Evolutionary conservation across 1,139 yeast genomes (phyloP), one percentile per base, ranked within the genome.

Genomic region (Candida tetrigidarum): DNA sequence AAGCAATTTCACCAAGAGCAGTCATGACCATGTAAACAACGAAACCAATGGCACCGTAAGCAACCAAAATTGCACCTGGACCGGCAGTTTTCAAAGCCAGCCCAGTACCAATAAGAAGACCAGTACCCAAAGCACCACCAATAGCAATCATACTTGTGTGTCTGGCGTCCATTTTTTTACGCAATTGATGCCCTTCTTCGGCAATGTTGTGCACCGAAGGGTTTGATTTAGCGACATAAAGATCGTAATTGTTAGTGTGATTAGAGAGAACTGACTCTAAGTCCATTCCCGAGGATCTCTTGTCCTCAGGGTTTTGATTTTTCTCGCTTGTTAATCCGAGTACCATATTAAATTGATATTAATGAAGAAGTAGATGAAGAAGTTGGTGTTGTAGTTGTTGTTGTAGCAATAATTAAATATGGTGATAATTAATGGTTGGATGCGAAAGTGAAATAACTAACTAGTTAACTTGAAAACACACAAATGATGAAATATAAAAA

Each of bases 81-180:
- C 93, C 93, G 5, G 86, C 88, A 5, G 72, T 62, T 27, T 74
- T 70, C 50, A 86, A 69, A 1, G 90, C 83, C 11, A 80, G 66
- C 43, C 88, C 87, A 9, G 89, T 83, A 55, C 91, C 90, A 54
- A 86, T 81, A 51, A 84, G 67, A 52, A 84, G 71, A 56, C 92
- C 91, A 6, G 90, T 83, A 34, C 37, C 37, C 14, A 34, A 34
- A 12, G 37, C 37, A 48, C 88, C 37, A 45, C 78, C 78, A 53
- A 72, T 63, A 55, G 89, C 88, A 63, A 84, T 82, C 93, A 86
- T 84, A 44, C 84, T 75, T 56, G 85, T 80, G 59, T 86, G 93
- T 55, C 93, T 71, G 11, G 92, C 83, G 56, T 83, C 80, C 48
- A 86, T 68, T 22, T 76, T 80, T 59, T 83, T 78, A 54, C 81